These are phyloP conservation scores for Eucalyptus shirleyi DNA, from an alignment of 345 rosid species.

Conservation along the genomic window DNA sequence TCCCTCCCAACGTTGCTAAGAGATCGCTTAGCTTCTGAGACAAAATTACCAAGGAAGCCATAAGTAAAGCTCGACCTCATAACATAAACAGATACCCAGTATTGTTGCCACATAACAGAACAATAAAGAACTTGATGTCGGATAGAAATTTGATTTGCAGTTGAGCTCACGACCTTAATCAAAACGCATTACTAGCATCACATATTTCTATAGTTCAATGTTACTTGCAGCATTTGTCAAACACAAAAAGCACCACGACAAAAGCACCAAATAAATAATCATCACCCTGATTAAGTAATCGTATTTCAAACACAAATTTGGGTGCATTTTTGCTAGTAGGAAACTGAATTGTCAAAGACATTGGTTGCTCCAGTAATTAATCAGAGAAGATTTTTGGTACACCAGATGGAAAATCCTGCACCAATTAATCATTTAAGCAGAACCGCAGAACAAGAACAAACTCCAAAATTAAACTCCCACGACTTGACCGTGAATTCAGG, in stretches of 20 bases:
- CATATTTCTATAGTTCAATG: not conserved
- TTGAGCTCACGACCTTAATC: not conserved
- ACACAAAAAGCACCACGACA: not conserved
- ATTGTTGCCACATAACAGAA: not conserved
- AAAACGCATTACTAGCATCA: not conserved
- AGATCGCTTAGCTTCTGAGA: conserved; percentile 16
- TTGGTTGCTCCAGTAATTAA: not conserved
- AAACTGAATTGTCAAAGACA: not conserved
- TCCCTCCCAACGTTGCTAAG: not conserved
- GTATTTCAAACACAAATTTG: not conserved
- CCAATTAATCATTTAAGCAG: not conserved
- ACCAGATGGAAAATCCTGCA: not conserved
- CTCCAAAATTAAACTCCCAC: not conserved
- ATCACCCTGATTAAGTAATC: not conserved
- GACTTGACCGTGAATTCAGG: not conserved
- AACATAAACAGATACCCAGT: not conserved
- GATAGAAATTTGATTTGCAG: not conserved
- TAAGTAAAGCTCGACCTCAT: not conserved
- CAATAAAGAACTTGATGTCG: not conserved
- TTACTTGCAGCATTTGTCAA: not conserved
- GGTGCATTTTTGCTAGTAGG: not conserved
- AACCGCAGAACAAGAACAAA: not conserved
- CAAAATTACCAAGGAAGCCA: not conserved
- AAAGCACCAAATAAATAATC: not conserved
- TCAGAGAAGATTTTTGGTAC: not conserved